These are phyloP conservation scores for Alternaria triticimaculans DNA, from an alignment of 2,329 filamentous ascomycete genomes.

Conservation along the genomic window DNA sequence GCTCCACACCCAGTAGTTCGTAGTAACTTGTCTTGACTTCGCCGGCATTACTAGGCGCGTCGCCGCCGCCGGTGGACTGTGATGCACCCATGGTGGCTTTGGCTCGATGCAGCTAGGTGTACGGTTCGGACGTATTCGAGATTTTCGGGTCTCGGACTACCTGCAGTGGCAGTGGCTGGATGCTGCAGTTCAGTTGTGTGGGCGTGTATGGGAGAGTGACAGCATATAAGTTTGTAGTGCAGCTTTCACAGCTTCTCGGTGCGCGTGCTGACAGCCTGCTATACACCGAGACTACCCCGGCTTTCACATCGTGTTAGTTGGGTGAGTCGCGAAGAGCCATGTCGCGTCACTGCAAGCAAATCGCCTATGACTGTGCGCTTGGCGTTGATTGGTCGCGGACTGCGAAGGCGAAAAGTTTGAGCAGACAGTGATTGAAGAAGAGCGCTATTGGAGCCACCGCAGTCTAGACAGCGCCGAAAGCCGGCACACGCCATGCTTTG, in stretches of 20 bases:
- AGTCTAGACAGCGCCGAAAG: constrained; percentile 1
- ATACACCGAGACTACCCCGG: neutral
- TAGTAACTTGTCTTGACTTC: constrained; percentile 79
- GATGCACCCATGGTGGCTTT: constrained; percentile 52
- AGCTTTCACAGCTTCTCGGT: neutral
- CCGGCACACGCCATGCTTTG: constrained; percentile 2
- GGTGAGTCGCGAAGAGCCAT: constrained; percentile 10
- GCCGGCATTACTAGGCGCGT: constrained; percentile 25
- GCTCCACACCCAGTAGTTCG: constrained; percentile 77
- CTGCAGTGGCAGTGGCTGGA: constrained; percentile 2
- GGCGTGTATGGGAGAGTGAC: neutral
- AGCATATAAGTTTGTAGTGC: neutral
- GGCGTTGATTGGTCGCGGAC: constrained; percentile 21
- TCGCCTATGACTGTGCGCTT: constrained; percentile 22
- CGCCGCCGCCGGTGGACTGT: constrained; percentile 50
- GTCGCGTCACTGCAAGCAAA: constrained; percentile 6
- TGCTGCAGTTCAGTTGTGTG: constrained; percentile 4
- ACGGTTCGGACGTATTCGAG: constrained; percentile 12
- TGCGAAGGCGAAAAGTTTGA: constrained; percentile 14
- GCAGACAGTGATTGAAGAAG: constrained; percentile 11
- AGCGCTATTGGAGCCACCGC: constrained; percentile 11
- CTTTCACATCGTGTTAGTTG: neutral
- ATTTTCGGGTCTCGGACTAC: constrained; percentile 14
- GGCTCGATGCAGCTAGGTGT: constrained; percentile 8
- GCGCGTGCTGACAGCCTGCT: neutral